These are phyloP conservation scores for Calycina herbarum DNA, from an alignment of 2,329 filamentous ascomycete species.

Conservation along the genomic window DNA sequence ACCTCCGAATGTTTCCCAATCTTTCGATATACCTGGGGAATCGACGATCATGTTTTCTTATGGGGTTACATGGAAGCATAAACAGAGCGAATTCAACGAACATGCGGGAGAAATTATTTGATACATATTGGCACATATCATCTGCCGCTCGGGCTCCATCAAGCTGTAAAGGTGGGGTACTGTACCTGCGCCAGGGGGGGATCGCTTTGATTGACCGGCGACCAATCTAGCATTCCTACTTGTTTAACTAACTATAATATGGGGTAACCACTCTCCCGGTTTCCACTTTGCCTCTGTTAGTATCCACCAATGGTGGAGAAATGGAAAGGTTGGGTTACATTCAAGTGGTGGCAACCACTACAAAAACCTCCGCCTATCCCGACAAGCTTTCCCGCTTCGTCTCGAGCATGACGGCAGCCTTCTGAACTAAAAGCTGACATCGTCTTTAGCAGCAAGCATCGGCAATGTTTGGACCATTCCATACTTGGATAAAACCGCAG, in stretches of 20 bases:
- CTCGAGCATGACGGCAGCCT: neutral
- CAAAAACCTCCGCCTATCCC: neutral
- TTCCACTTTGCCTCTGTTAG: neutral
- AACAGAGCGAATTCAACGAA: neutral
- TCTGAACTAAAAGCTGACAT: neutral
- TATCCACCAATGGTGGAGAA: neutral
- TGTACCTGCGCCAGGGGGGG: slow-evolving; percentile 2
- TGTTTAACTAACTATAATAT: neutral
- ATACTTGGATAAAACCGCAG: neutral
- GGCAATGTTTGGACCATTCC: neutral
- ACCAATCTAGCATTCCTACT: neutral
- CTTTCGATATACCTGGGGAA: neutral
- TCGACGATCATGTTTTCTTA: neutral
- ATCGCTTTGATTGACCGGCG: neutral
- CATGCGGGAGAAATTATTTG: neutral
- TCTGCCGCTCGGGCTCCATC: neutral
- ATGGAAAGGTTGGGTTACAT: neutral
- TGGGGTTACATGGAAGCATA: neutral
- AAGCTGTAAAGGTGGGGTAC: slow-evolving; percentile 2
- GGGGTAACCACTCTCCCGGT: slow-evolving; percentile 1
- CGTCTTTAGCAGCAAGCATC: neutral
- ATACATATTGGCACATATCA: neutral
- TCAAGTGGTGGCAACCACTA: neutral
- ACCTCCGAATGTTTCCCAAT: neutral
- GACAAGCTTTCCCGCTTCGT: neutral